Conservation (phyloP, 2,329 filamentous ascomycete species). For the Colletotrichum endophyticum region DNA sequence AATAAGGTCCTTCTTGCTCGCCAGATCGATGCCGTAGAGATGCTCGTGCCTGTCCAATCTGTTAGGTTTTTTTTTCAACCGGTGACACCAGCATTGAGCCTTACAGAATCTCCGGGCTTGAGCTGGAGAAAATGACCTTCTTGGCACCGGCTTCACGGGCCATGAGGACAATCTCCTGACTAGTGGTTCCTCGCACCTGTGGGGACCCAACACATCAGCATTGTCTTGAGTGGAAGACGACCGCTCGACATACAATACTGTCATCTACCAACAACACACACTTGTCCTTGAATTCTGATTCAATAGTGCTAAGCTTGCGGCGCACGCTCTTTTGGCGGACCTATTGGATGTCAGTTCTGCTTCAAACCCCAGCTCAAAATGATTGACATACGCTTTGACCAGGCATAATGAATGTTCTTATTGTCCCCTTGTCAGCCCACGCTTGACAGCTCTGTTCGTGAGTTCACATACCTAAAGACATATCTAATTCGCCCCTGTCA, state of each 20-base stretch:
- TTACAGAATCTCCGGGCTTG: slow-evolving; percentile 79
- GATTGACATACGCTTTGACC: slow-evolving; percentile 62
- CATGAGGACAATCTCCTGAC: slow-evolving; percentile 71
- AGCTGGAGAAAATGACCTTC: slow-evolving; percentile 83
- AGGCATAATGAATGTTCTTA: slow-evolving; percentile 76
- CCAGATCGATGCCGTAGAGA: slow-evolving; percentile 53
- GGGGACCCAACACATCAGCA: neutral
- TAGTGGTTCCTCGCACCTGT: slow-evolving; percentile 78
- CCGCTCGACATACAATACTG: slow-evolving; percentile 57
- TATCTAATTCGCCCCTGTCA: slow-evolving; percentile 70
- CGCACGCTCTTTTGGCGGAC: slow-evolving; percentile 83
- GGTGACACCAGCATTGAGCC: slow-evolving; percentile 63
- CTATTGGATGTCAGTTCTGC: slow-evolving; percentile 24
- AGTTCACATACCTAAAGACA: neutral
- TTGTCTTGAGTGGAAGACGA: neutral
- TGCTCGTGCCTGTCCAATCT: neutral
- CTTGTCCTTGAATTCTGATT: slow-evolving; percentile 80
- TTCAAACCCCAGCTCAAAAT: neutral
- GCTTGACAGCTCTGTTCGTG: neutral
- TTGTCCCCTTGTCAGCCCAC: neutral
- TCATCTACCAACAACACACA: slow-evolving; percentile 88
- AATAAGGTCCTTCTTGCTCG: slow-evolving; percentile 44
- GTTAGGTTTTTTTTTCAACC: neutral
- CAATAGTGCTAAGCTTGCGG: slow-evolving; percentile 87
- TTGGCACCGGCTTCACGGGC: slow-evolving; percentile 82